Percentiles rank a stretch among this genome's conserved stretches.
Evolutionary conservation across 2,329 filamentous ascomycete genomes (phyloP).

Genomic region (Magnaporthales sp.): DNA sequence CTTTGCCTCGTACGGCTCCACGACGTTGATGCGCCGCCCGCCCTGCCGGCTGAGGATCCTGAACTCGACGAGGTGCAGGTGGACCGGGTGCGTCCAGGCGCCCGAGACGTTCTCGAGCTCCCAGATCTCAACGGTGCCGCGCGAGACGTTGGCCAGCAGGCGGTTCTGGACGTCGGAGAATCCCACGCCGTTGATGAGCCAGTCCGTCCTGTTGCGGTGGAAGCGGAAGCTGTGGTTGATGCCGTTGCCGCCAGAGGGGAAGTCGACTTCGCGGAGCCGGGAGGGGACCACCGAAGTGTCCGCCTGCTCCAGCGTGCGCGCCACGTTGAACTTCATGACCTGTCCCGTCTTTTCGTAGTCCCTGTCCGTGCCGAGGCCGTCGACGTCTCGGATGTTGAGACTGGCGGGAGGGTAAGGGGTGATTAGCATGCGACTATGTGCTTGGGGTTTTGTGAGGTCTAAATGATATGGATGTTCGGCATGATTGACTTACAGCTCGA

Average conservation of each 20-base stretch:
- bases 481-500: constrained; percentile 21
- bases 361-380: constrained; percentile 31
- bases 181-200: constrained; percentile 42
- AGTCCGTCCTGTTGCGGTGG: constrained; percentile 31
- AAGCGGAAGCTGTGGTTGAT: constrained; percentile 37
- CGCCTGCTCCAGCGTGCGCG: constrained; percentile 18
- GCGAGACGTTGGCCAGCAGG: constrained; percentile 35
- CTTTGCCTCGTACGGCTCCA: constrained; percentile 42
- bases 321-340: constrained; percentile 43
- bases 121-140: constrained; percentile 39
- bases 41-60: constrained; percentile 39
- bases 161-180: constrained; percentile 37
- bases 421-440: background rate
- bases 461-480: background rate
- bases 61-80: constrained; percentile 53
- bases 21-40: constrained; percentile 27
- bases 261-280: constrained; percentile 26
- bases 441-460: background rate
- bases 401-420: background rate
- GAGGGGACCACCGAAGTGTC: constrained; percentile 27
- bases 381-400: constrained; percentile 19
- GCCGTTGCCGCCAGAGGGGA: constrained; percentile 22
- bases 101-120: constrained; percentile 39
- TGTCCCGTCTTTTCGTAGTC: constrained; percentile 43
- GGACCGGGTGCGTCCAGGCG: constrained; percentile 43